These are phyloP conservation scores for Margaritispora aquatica DNA, from an alignment of 495 filamentous ascomycete species.

Conservation along the genomic window DNA sequence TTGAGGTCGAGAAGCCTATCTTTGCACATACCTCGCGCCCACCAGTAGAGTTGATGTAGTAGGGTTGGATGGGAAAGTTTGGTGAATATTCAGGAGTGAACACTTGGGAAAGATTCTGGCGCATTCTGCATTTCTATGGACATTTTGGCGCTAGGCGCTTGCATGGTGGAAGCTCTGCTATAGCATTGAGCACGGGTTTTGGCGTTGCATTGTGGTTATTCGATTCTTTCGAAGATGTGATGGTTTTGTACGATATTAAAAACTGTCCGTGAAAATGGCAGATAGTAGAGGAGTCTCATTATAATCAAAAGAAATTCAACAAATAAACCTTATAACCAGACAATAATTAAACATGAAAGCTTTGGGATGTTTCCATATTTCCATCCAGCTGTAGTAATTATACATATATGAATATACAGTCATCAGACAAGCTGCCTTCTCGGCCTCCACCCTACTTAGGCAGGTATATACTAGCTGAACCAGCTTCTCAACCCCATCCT, in stretches of 20 bases:
- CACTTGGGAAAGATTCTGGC: too few species aligned
- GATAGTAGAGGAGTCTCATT: neutral
- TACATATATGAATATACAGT: neutral
- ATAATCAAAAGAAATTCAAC: too few species aligned
- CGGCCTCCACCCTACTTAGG: neutral
- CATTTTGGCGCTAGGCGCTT: constrained; percentile 1
- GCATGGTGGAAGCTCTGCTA: constrained; percentile 4
- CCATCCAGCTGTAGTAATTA: neutral
- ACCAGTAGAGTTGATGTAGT: constrained; percentile 83
- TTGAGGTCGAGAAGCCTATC: constrained; percentile 47
- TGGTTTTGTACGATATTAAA: neutral
- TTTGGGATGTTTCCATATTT: neutral
- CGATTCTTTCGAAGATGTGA: neutral
- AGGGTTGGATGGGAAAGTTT: neutral
- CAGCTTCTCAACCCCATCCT: neutral
- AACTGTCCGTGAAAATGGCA: neutral
- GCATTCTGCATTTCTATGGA: neutral
- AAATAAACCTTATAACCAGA: too few species aligned
- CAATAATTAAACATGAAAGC: too few species aligned
- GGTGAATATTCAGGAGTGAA: neutral
- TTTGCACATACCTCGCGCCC: constrained; percentile 74
- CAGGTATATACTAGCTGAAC: neutral
- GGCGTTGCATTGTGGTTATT: constrained; percentile 1
- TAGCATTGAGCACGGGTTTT: constrained; percentile 6
- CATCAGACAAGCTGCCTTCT: neutral